Conservation (phyloP, 2,329 filamentous ascomycete species). For the Ceratocystis destructans region DNA sequence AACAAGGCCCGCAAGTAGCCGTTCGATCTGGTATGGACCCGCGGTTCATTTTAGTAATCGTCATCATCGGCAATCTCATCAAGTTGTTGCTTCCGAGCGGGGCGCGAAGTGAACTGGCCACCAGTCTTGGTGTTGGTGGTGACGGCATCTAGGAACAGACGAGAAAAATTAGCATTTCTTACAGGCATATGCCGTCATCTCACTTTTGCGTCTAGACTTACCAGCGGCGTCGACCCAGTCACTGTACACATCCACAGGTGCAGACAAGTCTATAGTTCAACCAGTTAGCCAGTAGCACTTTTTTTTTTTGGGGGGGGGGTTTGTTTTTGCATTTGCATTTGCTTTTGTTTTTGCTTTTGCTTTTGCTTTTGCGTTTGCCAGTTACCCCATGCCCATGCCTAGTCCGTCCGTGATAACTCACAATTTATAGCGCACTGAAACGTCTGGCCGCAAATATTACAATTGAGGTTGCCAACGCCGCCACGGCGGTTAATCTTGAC, state of each 20-base stretch:
- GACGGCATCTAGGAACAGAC: conserved; percentile 8
- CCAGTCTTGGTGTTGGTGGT: conserved; percentile 14
- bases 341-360: background rate
- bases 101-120: conserved; percentile 15
- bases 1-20: background rate
- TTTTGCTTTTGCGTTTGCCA: background rate
- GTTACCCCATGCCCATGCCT: too few species aligned
- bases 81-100: conserved; percentile 14
- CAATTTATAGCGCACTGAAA: conserved; percentile 92
- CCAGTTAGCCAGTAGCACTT: background rate
- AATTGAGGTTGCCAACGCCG: conserved; percentile 70
- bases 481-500: conserved; percentile 91
- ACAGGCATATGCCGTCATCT: background rate
- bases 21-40: background rate
- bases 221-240: conserved; percentile 89
- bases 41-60: conserved; percentile 7
- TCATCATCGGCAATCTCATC: conserved; percentile 16
- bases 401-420: conserved; percentile 31
- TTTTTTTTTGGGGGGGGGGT: background rate
- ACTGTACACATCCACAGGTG: conserved; percentile 86
- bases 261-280: conserved; percentile 56
- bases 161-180: background rate
- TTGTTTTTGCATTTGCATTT: background rate
- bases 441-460: conserved; percentile 84
- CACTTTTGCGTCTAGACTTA: conserved; percentile 25